Evolutionary conservation across 306 rosid genomes (phyloP).

Genomic region (Myrica gale): DNA sequence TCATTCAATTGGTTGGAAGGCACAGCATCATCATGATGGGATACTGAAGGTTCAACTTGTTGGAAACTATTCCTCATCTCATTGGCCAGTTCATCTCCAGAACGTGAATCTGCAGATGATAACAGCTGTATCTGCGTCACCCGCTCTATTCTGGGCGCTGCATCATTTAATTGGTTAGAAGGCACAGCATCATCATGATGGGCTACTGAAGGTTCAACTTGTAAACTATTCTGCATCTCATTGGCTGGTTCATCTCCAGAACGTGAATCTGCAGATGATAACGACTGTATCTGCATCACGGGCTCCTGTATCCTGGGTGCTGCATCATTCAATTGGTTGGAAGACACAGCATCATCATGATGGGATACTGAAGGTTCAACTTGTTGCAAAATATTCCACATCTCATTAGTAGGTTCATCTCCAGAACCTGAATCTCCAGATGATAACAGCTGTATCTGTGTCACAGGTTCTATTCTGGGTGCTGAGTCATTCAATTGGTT

Average conservation of each 20-base stretch:
- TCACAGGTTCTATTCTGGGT: too few relatives aligned
- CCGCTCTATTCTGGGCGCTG: too few relatives aligned
- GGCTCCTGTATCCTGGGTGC: too few relatives aligned
- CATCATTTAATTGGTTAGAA: too few relatives aligned
- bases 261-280: too few relatives aligned
- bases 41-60: conserved; percentile 19
- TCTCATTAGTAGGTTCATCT: conserved; percentile 22
- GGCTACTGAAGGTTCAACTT: conserved; percentile 22
- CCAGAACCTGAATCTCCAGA: neutral
- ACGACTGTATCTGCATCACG: too few relatives aligned
- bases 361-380: conserved; percentile 22
- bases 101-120: neutral
- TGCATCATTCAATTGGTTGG: too few relatives aligned
- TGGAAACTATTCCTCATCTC: conserved; percentile 27
- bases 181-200: too few relatives aligned
- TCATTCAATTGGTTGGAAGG: conserved; percentile 16
- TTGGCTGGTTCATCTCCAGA: conserved; percentile 23
- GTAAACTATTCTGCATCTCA: conserved; percentile 26
- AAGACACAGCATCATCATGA: too few relatives aligned
- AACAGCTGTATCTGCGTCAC: conserved; percentile 14
- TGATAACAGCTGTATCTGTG: too few relatives aligned
- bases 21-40: conserved; percentile 21
- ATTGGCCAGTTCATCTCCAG: conserved; percentile 23
- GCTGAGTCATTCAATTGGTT: too few relatives aligned
- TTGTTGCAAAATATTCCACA: conserved; percentile 22